These are phyloP conservation scores for Trebouxia sp. DNA, from an alignment of 139 green algal species.

Conservation along the genomic window DNA sequence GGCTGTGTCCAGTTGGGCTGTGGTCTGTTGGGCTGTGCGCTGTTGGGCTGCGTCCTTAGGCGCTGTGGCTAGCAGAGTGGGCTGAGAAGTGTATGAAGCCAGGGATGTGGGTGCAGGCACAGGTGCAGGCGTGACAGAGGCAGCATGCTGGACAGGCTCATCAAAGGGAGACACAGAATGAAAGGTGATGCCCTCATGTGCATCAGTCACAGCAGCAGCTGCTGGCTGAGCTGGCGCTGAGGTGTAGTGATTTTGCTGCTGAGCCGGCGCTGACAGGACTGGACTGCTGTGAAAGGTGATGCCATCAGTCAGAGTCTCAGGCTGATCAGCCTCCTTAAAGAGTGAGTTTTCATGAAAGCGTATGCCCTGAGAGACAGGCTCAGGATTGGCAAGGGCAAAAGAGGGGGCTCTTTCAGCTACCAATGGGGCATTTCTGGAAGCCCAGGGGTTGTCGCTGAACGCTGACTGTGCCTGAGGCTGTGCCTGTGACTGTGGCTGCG, in stretches of 20 bases:
- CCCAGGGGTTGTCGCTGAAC: conserved; percentile 6
- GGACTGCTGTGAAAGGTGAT: background rate
- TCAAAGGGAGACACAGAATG: background rate
- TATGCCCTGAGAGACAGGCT: background rate
- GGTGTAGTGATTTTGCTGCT: background rate
- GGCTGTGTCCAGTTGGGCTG: background rate
- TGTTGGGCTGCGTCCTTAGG: background rate
- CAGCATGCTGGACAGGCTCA: background rate
- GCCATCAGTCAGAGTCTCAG: background rate
- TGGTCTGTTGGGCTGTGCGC: background rate
- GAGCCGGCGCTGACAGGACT: background rate
- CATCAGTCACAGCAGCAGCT: background rate
- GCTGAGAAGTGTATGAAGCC: background rate
- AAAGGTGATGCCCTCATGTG: background rate
- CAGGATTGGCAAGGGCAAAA: background rate
- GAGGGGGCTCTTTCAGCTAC: background rate
- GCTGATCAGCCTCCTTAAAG: background rate
- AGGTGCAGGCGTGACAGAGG: background rate
- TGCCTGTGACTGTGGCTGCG: background rate
- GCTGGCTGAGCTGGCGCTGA: background rate
- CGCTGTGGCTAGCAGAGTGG: background rate
- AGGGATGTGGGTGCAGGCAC: background rate
- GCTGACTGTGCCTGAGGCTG: background rate
- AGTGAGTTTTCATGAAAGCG: conserved; percentile 3
- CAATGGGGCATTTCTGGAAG: background rate